phyloP scores from a whole-genome alignment of 2,329 filamentous ascomycete genomes.

The Pseudogymnoascus sp. region DNA sequence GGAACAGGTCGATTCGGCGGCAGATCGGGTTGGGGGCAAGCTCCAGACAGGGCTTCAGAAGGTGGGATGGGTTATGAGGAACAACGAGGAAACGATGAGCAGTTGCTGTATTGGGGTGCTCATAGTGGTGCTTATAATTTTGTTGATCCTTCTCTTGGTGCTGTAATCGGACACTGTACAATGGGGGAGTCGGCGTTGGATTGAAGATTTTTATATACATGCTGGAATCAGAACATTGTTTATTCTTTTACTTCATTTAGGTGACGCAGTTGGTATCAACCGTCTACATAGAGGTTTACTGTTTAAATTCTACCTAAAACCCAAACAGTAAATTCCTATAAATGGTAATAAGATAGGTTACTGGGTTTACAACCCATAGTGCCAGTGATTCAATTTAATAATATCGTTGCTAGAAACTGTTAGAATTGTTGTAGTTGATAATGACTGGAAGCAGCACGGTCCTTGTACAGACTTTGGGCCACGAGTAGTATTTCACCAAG shows the following conservation, averaged over 20 bases:
- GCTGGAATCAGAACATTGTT: background rate
- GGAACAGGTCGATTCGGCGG: constrained; percentile 72
- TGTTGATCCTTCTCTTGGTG: constrained; percentile 69
- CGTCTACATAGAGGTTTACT: background rate
- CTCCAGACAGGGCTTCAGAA: constrained; percentile 80
- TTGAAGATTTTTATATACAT: background rate
- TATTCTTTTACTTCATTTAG: background rate
- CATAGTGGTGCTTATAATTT: constrained; percentile 78
- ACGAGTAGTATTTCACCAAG: background rate
- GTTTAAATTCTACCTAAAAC: too few relatives aligned
- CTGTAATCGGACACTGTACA: constrained; percentile 31
- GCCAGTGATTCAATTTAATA: too few relatives aligned
- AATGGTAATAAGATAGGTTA: too few relatives aligned
- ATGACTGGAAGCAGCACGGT: too few relatives aligned
- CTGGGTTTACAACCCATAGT: too few relatives aligned
- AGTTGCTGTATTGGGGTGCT: constrained; percentile 86
- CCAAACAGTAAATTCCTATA: too few relatives aligned
- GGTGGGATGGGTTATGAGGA: constrained; percentile 72
- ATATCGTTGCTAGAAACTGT: too few relatives aligned
- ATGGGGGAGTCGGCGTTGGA: background rate
- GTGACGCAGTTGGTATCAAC: background rate
- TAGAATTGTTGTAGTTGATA: too few relatives aligned
- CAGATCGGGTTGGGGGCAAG: constrained; percentile 79
- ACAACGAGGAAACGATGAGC: constrained; percentile 81
- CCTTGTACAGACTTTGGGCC: too few relatives aligned